These are phyloP conservation scores for Talaromyces amestolkiae DNA, from an alignment of 2,329 filamentous ascomycete genomes.

Conservation along the genomic window DNA sequence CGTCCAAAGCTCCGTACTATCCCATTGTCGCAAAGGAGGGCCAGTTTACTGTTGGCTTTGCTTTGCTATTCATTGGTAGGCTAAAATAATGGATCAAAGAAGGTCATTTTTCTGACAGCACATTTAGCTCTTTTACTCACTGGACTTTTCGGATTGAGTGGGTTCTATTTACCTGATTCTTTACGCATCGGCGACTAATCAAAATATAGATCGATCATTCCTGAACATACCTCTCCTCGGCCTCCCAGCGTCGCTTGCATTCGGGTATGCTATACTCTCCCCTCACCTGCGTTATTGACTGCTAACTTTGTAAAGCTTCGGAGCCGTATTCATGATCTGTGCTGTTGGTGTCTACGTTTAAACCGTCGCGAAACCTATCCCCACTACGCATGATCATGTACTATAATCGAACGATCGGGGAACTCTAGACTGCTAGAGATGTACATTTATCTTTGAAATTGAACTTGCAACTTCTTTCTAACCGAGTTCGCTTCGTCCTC, in stretches of 20 bases:
- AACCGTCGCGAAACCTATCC: slow-evolving; percentile 28
- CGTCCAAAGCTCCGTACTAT: slow-evolving; percentile 80
- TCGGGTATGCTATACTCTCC: slow-evolving; percentile 66
- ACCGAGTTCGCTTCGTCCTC: slow-evolving; percentile 3
- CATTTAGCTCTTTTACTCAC: slow-evolving; percentile 62
- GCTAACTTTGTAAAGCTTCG: slow-evolving; percentile 61
- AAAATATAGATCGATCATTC: slow-evolving; percentile 71
- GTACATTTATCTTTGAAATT: slow-evolving; percentile 19
- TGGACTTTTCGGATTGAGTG: slow-evolving; percentile 84
- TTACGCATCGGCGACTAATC: slow-evolving; percentile 8
- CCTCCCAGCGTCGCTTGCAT: slow-evolving; percentile 79
- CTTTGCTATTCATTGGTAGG: slow-evolving; percentile 66
- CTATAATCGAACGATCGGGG: slow-evolving; percentile 32
- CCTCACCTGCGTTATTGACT: slow-evolving; percentile 4
- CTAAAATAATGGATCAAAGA: neutral
- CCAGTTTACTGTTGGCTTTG: slow-evolving; percentile 80
- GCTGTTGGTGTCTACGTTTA: slow-evolving; percentile 98
- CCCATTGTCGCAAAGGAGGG: slow-evolving; percentile 75
- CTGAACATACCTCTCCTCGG: slow-evolving; percentile 74
- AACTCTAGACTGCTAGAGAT: slow-evolving; percentile 31
- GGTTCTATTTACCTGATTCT: slow-evolving; percentile 28
- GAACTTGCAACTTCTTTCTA: slow-evolving; percentile 27
- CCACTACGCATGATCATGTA: slow-evolving; percentile 32
- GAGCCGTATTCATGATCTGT: slow-evolving; percentile 97
- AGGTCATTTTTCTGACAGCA: neutral